Base-by-base conservation (phyloP, 169 alveolate genomes). In the Plasmodium chabaudi region DNA sequence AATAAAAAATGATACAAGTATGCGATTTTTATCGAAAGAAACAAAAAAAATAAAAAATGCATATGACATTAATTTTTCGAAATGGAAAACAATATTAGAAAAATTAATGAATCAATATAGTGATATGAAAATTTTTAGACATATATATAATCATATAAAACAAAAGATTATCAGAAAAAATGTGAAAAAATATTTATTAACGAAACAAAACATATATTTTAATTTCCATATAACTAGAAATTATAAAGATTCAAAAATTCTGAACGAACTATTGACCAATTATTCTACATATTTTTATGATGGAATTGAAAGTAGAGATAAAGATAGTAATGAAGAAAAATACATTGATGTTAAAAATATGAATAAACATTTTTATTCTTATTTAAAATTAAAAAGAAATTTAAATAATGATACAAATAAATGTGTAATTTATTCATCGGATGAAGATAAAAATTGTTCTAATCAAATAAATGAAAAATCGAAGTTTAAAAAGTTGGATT, bases 161-260 rank as follows among this genome's bases (percentile, higher is more conserved):
- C 21, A 12, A 3, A 82, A 82, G 23, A 60, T 82, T 7, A 23
- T 82, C 9, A 55, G 10, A 12, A 71, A 67, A 19, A 34, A 21
- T 47, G 68, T 82, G 23, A 46, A 34, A n/a, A 82, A 65, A 59
- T 82, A 65, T 56, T 49, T 39, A 61, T 23, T 42, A 15, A 15
- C 27, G 15, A 82, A 56, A 9, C 90, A 68, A 0, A 55, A n/a
- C 27, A 47, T 82, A 6, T 67, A 82, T 67, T 82, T 82, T 60
- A 82, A 82, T 59, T 82, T 82, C 34, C 84, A 82, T 25, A 42
- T 82, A 3, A 82, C 90, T n/a, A 49, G 56, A 67, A 67, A 56
- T 67, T 82, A 82, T 82, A 44, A 82, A 19, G 90, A 82, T 27
- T 65, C 84, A 10, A 67, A 82, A 82, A 46, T 82, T 53, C 60